phyloP scores from a whole-genome alignment of 1,139 yeast genomes.

The Hanseniaspora gamundiae region DNA sequence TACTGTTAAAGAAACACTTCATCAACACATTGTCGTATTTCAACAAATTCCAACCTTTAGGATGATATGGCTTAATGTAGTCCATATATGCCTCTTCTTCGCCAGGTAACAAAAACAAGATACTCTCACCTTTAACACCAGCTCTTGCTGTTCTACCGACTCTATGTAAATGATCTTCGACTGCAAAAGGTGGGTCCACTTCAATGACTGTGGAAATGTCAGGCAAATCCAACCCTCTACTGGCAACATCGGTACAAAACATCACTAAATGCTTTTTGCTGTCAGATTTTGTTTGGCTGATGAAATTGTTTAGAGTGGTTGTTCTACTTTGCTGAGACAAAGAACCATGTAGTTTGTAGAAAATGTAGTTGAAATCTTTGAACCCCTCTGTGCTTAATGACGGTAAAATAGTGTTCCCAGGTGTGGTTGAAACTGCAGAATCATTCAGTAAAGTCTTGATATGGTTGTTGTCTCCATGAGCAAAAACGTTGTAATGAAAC shows the following conservation, averaged over 20 bases:
- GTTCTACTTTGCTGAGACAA: slow-evolving; percentile 74
- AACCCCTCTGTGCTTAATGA: slow-evolving; percentile 23
- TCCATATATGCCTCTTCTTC: slow-evolving; percentile 76
- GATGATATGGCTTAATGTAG: slow-evolving; percentile 45
- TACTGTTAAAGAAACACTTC: slow-evolving; percentile 46
- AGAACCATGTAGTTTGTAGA: slow-evolving; percentile 87
- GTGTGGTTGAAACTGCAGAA: slow-evolving; percentile 24
- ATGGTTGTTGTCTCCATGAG: slow-evolving; percentile 24
- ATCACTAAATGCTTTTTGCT: slow-evolving; percentile 44
- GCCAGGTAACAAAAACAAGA: slow-evolving; percentile 74
- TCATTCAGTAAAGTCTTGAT: slow-evolving; percentile 33
- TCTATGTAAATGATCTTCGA: slow-evolving; percentile 63
- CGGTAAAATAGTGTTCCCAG: slow-evolving; percentile 21
- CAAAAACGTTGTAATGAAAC: slow-evolving; percentile 69
- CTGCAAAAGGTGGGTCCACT: slow-evolving; percentile 57
- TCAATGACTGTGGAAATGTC: slow-evolving; percentile 53
- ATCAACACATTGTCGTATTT: slow-evolving; percentile 44
- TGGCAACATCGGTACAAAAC: slow-evolving; percentile 73
- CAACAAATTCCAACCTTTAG: slow-evolving; percentile 40
- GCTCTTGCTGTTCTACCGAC: slow-evolving; percentile 70
- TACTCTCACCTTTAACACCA: slow-evolving; percentile 52
- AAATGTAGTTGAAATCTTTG: slow-evolving; percentile 29
- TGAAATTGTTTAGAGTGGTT: slow-evolving; percentile 56
- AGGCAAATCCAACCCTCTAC: slow-evolving; percentile 62
- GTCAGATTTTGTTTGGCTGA: slow-evolving; percentile 27